Conservation (phyloP, 805 yeast genomes). For the Yarrowia hollandica region DNA sequence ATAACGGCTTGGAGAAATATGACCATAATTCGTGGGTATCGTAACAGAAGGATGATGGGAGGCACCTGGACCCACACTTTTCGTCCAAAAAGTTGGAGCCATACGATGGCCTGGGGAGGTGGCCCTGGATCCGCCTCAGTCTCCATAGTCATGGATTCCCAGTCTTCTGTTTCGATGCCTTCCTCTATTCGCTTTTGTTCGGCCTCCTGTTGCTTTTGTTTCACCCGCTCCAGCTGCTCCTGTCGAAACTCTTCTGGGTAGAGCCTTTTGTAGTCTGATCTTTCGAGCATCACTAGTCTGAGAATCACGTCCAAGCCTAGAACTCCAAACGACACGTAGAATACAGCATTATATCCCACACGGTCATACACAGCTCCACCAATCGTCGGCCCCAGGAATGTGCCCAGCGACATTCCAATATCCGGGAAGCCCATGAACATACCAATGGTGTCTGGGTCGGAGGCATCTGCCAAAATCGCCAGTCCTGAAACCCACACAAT, state of each 20-base stretch:
- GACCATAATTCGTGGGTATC: conserved; percentile 33
- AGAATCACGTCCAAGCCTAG: conserved; percentile 38
- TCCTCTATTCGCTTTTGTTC: conserved; percentile 8
- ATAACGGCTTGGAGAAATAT: conserved; percentile 36
- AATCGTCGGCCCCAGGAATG: conserved; percentile 41
- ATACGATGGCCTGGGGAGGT: conserved; percentile 1
- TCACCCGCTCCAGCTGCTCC: background rate
- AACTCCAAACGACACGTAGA: conserved; percentile 38
- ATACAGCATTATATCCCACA: conserved; percentile 42
- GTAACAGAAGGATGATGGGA: conserved; percentile 29
- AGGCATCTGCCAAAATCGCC: conserved; percentile 40
- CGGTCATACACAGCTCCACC: conserved; percentile 42
- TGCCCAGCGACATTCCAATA: conserved; percentile 39
- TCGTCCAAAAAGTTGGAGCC: conserved; percentile 19
- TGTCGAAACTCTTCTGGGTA: background rate
- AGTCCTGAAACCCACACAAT: conserved; percentile 43
- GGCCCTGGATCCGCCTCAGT: conserved; percentile 15
- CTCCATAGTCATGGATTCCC: conserved; percentile 2
- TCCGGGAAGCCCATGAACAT: conserved; percentile 39
- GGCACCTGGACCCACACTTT: conserved; percentile 28
- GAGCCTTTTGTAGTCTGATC: conserved; percentile 30
- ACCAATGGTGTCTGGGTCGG: conserved; percentile 38
- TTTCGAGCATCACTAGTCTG: conserved; percentile 42
- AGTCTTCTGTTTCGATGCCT: conserved; percentile 6
- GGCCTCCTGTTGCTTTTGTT: conserved; percentile 1